phyloP scores from a whole-genome alignment of 2,329 filamentous ascomycete genomes.

The Tolypocladium tundrense region DNA sequence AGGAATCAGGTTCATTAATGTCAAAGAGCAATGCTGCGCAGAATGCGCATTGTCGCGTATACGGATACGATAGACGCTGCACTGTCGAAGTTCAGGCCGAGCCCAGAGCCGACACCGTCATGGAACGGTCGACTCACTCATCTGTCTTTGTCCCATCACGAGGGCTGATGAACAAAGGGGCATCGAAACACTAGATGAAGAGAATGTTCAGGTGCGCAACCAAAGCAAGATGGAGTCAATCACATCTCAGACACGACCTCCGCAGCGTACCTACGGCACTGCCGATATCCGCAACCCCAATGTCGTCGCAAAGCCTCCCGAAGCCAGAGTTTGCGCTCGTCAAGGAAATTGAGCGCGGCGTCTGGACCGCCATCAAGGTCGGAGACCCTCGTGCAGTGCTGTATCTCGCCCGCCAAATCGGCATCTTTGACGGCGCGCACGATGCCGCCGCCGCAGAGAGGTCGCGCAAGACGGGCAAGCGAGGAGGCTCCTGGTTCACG shows the following conservation, averaged over 20 bases:
- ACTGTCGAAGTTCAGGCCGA: no score
- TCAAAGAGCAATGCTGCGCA: no score
- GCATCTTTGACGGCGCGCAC: constrained; percentile 5
- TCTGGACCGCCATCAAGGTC: constrained; percentile 20
- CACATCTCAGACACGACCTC: neutral
- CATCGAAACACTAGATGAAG: no score
- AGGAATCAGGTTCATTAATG: no score
- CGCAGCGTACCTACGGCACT: neutral
- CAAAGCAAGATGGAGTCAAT: neutral
- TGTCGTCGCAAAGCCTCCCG: neutral
- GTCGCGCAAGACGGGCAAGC: constrained; percentile 3
- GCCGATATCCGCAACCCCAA: neutral
- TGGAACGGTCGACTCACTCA: neutral
- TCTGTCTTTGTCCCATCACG: neutral
- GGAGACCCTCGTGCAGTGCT: constrained; percentile 18
- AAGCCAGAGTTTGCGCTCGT: constrained; percentile 17
- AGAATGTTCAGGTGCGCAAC: neutral
- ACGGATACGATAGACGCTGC: neutral
- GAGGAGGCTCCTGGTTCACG: constrained; percentile 12
- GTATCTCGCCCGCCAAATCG: constrained; percentile 21
- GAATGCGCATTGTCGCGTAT: no score
- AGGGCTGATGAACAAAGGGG: neutral
- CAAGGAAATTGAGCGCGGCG: constrained; percentile 15
- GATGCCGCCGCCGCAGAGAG: neutral
- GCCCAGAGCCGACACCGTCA: neutral